Evolutionary conservation across 2,329 filamentous ascomycete species (phyloP).

Genomic region (Daldinia eschscholtzii): DNA sequence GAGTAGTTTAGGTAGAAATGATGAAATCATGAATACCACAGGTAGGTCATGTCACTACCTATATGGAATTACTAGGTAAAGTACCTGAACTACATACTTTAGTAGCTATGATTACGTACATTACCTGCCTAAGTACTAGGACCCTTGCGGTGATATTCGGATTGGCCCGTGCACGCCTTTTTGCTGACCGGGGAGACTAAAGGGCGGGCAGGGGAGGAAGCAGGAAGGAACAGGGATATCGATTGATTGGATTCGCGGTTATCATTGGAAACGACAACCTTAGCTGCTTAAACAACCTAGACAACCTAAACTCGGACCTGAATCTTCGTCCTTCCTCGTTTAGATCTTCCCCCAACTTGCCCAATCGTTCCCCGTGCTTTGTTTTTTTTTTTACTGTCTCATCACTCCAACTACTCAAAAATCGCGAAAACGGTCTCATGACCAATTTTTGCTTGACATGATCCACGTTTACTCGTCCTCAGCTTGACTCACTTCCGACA

Average conservation of each 20-base stretch:
- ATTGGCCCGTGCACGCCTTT: conserved; percentile 24
- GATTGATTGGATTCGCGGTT: conserved; percentile 32
- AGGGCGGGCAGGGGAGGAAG: conserved; percentile 18
- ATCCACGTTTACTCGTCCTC: conserved; percentile 43
- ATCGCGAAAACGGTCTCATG: conserved; percentile 48
- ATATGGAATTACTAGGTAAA: too few relatives aligned
- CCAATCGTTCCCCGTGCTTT: conserved; percentile 40
- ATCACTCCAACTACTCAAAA: conserved; percentile 43
- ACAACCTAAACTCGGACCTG: conserved; percentile 25
- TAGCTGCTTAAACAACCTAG: conserved; percentile 6
- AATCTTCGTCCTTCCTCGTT: conserved; percentile 42
- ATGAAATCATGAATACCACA: conserved; percentile 3
- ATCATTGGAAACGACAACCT: conserved; percentile 28
- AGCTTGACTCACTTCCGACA: conserved; percentile 38
- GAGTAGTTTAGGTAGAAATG: background rate
- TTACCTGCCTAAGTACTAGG: conserved; percentile 21
- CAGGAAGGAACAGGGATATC: conserved; percentile 15
- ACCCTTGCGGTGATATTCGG: conserved; percentile 37
- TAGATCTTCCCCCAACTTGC: conserved; percentile 40
- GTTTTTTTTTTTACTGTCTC: conserved; percentile 32
- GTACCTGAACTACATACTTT: background rate
- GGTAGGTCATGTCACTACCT: too few relatives aligned
- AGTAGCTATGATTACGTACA: background rate
- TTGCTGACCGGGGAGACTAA: conserved; percentile 12
- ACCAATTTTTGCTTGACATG: conserved; percentile 48